Conservation (phyloP, 176 grass and related monocot genomes). For the Eremochloa ophiuroides region DNA sequence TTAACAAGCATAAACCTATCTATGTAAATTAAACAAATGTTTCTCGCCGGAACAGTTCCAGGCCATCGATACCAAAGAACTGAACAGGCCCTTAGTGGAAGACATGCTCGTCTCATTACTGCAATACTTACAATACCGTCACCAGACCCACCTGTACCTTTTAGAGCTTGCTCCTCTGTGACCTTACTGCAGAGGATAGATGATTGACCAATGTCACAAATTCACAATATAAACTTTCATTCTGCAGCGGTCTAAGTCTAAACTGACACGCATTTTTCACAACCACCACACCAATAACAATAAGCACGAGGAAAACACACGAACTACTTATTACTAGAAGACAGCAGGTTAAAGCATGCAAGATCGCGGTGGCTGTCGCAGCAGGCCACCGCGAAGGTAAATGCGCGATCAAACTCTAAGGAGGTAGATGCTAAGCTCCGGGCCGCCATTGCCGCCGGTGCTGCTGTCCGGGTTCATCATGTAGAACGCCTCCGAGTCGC, state of each 20-base stretch:
- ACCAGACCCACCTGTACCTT: no score
- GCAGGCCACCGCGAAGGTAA: background rate
- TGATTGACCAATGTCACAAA: background rate
- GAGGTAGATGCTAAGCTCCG: conserved; percentile 93
- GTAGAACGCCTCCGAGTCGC: conserved; percentile 96
- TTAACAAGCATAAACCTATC: no score
- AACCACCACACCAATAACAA: background rate
- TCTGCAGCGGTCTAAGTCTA: background rate
- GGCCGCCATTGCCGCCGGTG: conserved; percentile 45
- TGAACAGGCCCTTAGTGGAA: no score
- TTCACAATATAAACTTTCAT: background rate
- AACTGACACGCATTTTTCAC: conserved; percentile 25
- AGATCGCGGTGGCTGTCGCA: background rate
- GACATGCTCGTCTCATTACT: background rate
- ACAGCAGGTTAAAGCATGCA: conserved; percentile 12
- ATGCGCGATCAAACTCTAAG: conserved; percentile 69
- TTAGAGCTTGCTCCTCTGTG: background rate
- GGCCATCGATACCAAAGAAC: no score
- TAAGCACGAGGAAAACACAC: conserved; percentile 5
- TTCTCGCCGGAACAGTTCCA: no score
- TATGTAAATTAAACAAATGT: no score
- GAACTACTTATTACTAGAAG: no score
- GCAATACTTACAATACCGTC: background rate
- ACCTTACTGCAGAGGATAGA: background rate
- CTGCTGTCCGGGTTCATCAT: conserved; percentile 85